Percentiles rank a stretch among this genome's conserved stretches.
phyloP scores from a whole-genome alignment of 768 basidiomycete species.

The Tulasnella sp. region DNA sequence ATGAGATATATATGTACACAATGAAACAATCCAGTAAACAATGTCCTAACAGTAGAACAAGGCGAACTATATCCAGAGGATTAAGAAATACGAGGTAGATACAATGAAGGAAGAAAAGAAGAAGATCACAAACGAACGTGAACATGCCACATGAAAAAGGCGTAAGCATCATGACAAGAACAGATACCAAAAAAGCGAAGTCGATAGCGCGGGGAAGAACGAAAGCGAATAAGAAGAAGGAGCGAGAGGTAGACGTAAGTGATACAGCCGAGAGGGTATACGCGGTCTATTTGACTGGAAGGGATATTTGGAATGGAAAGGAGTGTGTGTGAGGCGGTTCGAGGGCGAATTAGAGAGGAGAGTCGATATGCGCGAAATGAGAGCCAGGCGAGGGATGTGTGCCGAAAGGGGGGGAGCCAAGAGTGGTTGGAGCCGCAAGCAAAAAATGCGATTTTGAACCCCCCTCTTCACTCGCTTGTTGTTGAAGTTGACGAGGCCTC shows the following conservation, averaged over 20 bases:
- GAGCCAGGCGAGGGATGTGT: not conserved
- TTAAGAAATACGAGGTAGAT: not conserved
- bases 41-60: not conserved
- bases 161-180: not conserved
- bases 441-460: no score
- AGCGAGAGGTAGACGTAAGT: not conserved
- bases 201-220: not conserved
- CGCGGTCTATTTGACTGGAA: not conserved
- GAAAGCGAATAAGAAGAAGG: not conserved
- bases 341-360: not conserved
- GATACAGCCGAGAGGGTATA: not conserved
- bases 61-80: not conserved
- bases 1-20: not conserved
- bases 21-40: not conserved
- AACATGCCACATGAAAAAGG: not conserved
- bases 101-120: not conserved
- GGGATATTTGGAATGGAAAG: not conserved
- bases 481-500: not conserved
- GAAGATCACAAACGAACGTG: not conserved
- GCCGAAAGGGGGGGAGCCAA: no score
- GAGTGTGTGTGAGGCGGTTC: not conserved
- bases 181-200: not conserved
- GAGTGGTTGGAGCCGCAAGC: no score
- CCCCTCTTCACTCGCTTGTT: not conserved
- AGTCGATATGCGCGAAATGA: not conserved